phyloP scores from a whole-genome alignment of 164 flowering plant species.

The Warburgia ugandensis region DNA sequence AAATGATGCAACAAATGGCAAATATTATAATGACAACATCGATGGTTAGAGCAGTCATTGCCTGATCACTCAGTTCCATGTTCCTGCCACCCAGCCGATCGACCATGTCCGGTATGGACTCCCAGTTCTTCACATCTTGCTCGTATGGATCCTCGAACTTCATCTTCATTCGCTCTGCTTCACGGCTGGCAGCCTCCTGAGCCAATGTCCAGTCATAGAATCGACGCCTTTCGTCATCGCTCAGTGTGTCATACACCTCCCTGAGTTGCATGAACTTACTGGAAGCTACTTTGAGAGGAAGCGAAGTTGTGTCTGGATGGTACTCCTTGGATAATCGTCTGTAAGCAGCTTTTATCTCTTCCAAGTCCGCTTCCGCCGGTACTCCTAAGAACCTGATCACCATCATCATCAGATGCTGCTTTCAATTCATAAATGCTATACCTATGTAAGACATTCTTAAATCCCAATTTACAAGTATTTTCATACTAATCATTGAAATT shows the following conservation, averaged over 20 bases:
- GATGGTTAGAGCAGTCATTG: constrained; percentile 59
- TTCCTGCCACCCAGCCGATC: constrained; percentile 82
- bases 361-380: constrained; percentile 59
- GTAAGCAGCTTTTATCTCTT: constrained; percentile 83
- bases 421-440: neutral
- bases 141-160: constrained; percentile 66
- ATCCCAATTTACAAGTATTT: neutral
- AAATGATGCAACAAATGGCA: constrained; percentile 41
- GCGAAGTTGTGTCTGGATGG: constrained; percentile 88
- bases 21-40: constrained; percentile 48
- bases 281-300: constrained; percentile 69
- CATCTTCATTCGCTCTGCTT: constrained; percentile 67
- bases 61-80: constrained; percentile 74
- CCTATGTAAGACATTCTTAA: neutral
- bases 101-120: constrained; percentile 63
- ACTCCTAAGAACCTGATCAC: constrained; percentile 66
- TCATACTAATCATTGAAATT: neutral
- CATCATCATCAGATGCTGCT: neutral
- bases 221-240: constrained; percentile 58
- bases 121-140: constrained; percentile 38
- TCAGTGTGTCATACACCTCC: constrained; percentile 56
- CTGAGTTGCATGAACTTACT: constrained; percentile 73
- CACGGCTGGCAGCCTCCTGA: constrained; percentile 67
- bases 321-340: constrained; percentile 77
- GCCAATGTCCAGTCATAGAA: constrained; percentile 90